Conservation (phyloP, 2,329 filamentous ascomycete genomes). For the Clonostachys byssicola region DNA sequence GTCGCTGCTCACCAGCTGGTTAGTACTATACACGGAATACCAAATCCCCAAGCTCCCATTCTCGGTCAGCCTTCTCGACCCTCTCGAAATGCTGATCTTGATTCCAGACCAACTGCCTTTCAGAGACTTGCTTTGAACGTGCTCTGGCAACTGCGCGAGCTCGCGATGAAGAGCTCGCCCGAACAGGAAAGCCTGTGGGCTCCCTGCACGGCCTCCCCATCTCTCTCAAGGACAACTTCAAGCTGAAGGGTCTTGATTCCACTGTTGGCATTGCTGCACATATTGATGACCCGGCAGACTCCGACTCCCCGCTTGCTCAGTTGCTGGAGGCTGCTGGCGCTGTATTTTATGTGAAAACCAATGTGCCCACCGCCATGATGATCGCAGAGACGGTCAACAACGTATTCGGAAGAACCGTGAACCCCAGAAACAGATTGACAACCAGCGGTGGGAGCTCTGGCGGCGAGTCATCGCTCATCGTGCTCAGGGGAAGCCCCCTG, state of each 20-base stretch:
- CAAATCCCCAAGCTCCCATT: no score
- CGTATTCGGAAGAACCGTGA: conserved; percentile 57
- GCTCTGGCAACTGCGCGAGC: conserved; percentile 41
- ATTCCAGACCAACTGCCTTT: conserved; percentile 39
- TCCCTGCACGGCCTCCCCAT: conserved; percentile 64
- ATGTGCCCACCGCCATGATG: conserved; percentile 62
- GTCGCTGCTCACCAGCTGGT: background rate
- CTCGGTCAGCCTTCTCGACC: conserved; percentile 6
- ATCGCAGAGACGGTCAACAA: conserved; percentile 65
- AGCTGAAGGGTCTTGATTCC: conserved; percentile 54
- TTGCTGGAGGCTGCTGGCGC: conserved; percentile 43
- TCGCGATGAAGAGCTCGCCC: conserved; percentile 45
- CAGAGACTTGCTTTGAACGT: conserved; percentile 49
- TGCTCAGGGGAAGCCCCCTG: conserved; percentile 51
- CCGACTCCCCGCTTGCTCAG: conserved; percentile 31
- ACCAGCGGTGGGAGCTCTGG: conserved; percentile 65
- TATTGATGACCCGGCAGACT: conserved; percentile 49
- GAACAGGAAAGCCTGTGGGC: conserved; percentile 43
- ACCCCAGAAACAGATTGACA: conserved; percentile 53
- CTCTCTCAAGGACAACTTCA: conserved; percentile 69
- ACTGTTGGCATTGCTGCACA: conserved; percentile 62
- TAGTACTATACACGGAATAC: conserved; percentile 11
- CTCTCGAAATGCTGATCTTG: background rate
- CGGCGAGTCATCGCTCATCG: conserved; percentile 61
- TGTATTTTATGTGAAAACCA: conserved; percentile 54